Evolutionary conservation across 768 basidiomycete genomes (phyloP).

Genomic region (Phallus indusiatus): DNA sequence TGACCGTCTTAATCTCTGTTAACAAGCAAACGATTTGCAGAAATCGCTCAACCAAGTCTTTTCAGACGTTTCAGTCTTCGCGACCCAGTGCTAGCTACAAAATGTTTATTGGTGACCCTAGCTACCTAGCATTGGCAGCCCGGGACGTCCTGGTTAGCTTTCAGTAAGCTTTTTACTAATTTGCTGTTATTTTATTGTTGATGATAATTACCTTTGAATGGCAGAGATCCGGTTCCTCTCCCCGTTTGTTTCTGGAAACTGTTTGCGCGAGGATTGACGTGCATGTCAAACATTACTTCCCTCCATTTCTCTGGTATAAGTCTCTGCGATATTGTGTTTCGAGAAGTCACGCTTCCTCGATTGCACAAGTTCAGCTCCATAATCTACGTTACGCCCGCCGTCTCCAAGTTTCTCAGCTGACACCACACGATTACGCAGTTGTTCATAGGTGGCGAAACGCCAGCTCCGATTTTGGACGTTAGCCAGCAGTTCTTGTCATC

Average conservation of each 20-base stretch:
- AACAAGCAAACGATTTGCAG: neutral
- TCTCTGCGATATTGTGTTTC: neutral
- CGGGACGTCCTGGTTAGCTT: neutral
- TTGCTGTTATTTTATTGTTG: too few species aligned
- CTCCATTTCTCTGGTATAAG: slow-evolving; percentile 1
- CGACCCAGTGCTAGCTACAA: neutral
- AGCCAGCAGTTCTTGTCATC: slow-evolving; percentile 35
- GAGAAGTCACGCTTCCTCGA: neutral
- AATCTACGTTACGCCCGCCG: neutral
- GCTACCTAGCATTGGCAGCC: neutral
- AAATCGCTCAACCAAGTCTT: neutral
- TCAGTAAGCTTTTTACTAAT: neutral
- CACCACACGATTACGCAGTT: neutral
- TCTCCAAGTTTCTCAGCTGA: neutral
- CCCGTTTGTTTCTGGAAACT: neutral
- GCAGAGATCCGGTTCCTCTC: too few species aligned
- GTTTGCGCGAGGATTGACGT: neutral
- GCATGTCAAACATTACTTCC: neutral
- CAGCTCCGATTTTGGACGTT: slow-evolving; percentile 23
- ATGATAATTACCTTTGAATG: too few species aligned
- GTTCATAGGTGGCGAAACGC: neutral
- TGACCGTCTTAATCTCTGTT: neutral
- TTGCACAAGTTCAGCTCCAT: neutral
- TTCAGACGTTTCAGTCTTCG: neutral
- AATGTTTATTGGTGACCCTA: neutral